Conservation (phyloP, 495 filamentous ascomycete species). For the Aspergillus cavernicola region DNA sequence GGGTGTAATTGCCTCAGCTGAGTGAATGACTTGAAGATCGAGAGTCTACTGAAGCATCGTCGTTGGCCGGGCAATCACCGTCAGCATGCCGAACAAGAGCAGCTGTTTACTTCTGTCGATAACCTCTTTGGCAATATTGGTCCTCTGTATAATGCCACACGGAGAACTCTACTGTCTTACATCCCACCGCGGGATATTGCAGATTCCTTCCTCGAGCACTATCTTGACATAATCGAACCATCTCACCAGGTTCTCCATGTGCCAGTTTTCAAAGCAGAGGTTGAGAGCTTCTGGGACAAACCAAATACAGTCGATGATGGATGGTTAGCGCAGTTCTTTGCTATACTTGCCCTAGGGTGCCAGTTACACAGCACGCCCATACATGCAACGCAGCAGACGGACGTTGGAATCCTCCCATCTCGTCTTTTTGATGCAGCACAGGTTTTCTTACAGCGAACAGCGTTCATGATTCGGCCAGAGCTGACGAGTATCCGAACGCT, state of each 20-base stretch:
- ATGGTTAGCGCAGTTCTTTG: not conserved
- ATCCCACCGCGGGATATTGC: not conserved
- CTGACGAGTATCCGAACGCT: not conserved
- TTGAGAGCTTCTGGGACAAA: not conserved
- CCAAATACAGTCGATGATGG: not conserved
- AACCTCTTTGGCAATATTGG: not conserved
- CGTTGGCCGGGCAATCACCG: not conserved
- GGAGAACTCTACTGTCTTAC: not conserved
- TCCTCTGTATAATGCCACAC: not conserved
- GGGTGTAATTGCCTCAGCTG: too few relatives aligned
- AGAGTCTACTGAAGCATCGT: not conserved
- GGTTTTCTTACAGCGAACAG: not conserved
- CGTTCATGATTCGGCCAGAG: not conserved
- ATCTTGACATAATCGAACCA: not conserved
- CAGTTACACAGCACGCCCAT: not conserved
- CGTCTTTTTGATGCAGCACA: not conserved
- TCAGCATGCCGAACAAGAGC: not conserved
- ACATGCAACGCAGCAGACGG: not conserved
- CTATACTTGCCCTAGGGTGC: not conserved
- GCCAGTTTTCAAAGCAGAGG: not conserved
- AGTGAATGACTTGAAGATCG: too few relatives aligned
- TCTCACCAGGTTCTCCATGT: slow-evolving; percentile 1
- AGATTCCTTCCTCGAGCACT: not conserved
- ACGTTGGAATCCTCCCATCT: not conserved
- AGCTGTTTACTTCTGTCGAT: not conserved